Base-by-base conservation (phyloP, 805 yeast genomes). In the Candida sanyiensis region DNA sequence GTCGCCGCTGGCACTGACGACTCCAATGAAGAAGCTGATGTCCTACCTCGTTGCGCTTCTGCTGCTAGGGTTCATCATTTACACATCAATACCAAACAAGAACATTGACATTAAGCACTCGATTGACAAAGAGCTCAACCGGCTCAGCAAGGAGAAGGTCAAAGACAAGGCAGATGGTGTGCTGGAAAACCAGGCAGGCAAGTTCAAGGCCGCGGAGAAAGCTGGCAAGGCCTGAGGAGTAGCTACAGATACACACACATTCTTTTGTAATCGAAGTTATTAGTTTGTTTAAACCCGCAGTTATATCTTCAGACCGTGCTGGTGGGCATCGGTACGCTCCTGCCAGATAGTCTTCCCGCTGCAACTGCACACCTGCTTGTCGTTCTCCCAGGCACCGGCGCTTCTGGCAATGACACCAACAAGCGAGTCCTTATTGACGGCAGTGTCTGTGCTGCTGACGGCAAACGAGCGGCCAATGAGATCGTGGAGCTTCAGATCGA, bases 341-440 rank as follows among this genome's bases (percentile, higher is more conserved):
- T 93, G 88, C 97, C 98, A 90, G 19, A 90, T 77, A 0, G 96
- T 85, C 69, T 88, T 87, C 13, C 98, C 98, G 12, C 90, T 80
- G 61, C 97, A 93, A 24, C 90, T 80, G 62, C 98, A 90, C 3
- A 90, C 95, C 43, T 79, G 79, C 62, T 90, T 90, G 50, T 83
- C 85, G 62, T 93, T 93, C 57, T 90, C 95, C 97, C 97, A 93
- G 19, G 79, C 84, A 12, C 98, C 98, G 1, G 98, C 97, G 52
- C 94, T 83, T 54, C 97, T 73, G 1, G 97, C 97, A 56, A 93
- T 77, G 18, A 90, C 95, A 22, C 98, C 97, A 35, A 80, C 80
- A 8, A 84, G 62, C 12, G 68, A 56, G 27, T 63, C 69, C 21
- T 61, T 49, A 34, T 46, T 40, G 7, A 47, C 49, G 0, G 34